Percentiles rank a stretch among this genome's conserved stretches.
Conservation (phyloP, 2,329 filamentous ascomycete species). For the Trichophyton rubrum region DNA sequence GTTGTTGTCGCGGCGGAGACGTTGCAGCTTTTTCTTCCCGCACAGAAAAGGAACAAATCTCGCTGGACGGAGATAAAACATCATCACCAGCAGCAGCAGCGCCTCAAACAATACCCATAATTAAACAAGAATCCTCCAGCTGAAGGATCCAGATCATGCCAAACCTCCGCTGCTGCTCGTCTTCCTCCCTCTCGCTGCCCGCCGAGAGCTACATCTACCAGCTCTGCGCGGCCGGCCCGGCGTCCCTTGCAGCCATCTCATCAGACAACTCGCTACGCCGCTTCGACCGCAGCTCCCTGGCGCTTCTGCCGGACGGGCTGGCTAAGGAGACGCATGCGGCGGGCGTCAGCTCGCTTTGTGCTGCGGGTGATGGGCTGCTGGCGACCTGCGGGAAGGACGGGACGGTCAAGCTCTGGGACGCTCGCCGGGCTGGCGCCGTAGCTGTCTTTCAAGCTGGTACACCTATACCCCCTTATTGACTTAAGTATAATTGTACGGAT, state of each 20-base stretch:
- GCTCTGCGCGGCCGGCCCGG: conserved; percentile 21
- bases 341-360: conserved; percentile 28
- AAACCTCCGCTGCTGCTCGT: conserved; percentile 8
- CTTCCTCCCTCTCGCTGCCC: conserved; percentile 28
- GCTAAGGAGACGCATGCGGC: conserved; percentile 14
- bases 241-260: conserved; percentile 31
- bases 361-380: conserved; percentile 12
- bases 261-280: conserved; percentile 35
- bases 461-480: conserved; percentile 2
- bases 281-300: conserved; percentile 27
- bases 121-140: background rate
- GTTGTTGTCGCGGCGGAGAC: background rate
- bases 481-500: background rate
- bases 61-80: background rate
- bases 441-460: conserved; percentile 27
- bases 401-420: conserved; percentile 32
- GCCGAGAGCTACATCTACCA: conserved; percentile 34
- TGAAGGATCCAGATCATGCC: background rate
- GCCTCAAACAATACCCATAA: no score
- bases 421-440: conserved; percentile 21
- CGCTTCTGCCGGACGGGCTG: conserved; percentile 17
- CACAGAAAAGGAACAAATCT: background rate
- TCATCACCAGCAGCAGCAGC: no score
- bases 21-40: background rate
- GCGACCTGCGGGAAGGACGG: conserved; percentile 26